Evolutionary conservation across 805 yeast genomes (phyloP), one percentile per base, ranked within the genome.

Genomic region (Saccharomycopsis amapae): DNA sequence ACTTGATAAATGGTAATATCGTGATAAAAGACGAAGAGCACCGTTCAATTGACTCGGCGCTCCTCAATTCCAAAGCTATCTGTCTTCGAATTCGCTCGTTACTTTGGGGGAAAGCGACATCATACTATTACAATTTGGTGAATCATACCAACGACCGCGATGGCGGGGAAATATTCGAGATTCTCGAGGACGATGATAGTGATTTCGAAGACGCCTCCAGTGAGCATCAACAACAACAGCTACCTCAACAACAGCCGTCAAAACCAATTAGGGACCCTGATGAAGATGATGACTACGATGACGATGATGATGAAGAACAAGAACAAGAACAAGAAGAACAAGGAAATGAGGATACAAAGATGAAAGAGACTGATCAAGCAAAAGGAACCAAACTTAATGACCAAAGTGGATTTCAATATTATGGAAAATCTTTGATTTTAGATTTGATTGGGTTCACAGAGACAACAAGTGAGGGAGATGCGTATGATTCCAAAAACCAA

Each of bases 21-120:
- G 77, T 83, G 76, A 56, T 62, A 22, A 66, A 67, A 38, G 45
- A 42, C 42, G 26, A 17, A 19, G 36, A 24, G 4, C 40, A 25
- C 30, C 36, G 26, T 53, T 36, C 10, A 15, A 4, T 26, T 15
- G 41, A 15, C 38, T 5, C 22, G 15, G 32, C 41, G 36, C 23
- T 49, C 20, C 23, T 43, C 28, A 40, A 35, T 26, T 49, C 50
- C 13, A 43, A 41, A 23, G 32, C 42, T 4, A 46, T 44, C 17
- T 42, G 41, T 2, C 23, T 50, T 4, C 19, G 53, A 15, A 18
- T 50, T 18, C 34, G 51, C 33, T 44, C 51, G 15, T 33, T 50
- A 19, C 46, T 50, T 18, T 50, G 53, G 53, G 47, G 49, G 9
- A 50, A 47, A 19, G 53, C 53, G 15, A 44, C 51, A 5, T 32